Conservation (phyloP, 768 basidiomycete species). For the Termitomyces sp. region DNA sequence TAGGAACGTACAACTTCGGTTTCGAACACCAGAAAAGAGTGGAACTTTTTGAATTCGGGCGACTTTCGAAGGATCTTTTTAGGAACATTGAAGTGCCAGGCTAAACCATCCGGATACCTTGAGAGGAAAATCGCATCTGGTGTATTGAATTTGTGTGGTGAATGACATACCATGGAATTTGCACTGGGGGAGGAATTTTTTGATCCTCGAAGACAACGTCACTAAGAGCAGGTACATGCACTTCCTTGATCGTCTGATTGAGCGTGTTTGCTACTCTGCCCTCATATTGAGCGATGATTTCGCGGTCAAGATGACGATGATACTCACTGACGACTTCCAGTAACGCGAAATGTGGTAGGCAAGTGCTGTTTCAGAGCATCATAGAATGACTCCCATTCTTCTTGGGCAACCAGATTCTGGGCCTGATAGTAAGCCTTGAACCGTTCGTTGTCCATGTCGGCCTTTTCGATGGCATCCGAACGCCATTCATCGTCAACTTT, state of each 20-base stretch:
- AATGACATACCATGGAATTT: slow-evolving; percentile 72
- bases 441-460: slow-evolving; percentile 69
- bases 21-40: slow-evolving; percentile 94
- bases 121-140: slow-evolving; percentile 7
- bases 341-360: slow-evolving; percentile 92
- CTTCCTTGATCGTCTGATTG: slow-evolving; percentile 72
- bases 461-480: slow-evolving; percentile 50
- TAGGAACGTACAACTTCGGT: slow-evolving; percentile 80
- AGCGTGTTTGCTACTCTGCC: slow-evolving; percentile 65
- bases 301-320: neutral
- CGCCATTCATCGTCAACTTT: slow-evolving; percentile 31
- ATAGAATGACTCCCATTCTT: slow-evolving; percentile 79
- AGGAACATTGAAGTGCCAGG: slow-evolving; percentile 93
- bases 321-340: slow-evolving; percentile 79
- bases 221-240: slow-evolving; percentile 74
- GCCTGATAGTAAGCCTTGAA: slow-evolving; percentile 68
- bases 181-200: slow-evolving; percentile 71
- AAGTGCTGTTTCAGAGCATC: slow-evolving; percentile 63
- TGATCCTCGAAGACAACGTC: slow-evolving; percentile 76
- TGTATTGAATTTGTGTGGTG: neutral
- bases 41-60: slow-evolving; percentile 91
- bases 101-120: slow-evolving; percentile 94
- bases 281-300: slow-evolving; percentile 5
- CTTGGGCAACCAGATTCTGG: slow-evolving; percentile 71
- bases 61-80: slow-evolving; percentile 86